Base-by-base conservation (phyloP, 139 green algal genomes). In the Medakamo hakoo region DNA sequence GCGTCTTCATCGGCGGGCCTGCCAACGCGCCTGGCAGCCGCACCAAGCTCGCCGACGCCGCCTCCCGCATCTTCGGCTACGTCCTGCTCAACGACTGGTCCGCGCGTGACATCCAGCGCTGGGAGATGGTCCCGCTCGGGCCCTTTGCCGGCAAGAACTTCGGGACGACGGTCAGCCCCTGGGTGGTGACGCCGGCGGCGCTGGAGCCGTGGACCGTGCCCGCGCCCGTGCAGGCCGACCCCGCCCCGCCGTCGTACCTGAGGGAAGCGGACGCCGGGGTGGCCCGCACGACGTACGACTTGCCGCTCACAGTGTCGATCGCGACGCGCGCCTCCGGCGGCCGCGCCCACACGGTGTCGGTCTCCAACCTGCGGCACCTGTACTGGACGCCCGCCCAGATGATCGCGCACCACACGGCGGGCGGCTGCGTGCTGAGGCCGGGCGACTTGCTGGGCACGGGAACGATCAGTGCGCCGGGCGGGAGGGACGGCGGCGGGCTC, bases 11-110 rank as follows among this genome's bases (percentile, higher is more conserved):
- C 16, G 67, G 79, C 22, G 88, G 90, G 23, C 70, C 68, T 2
- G 83, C 82, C 62, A 97, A 89, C 65, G 32, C 71, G 23, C 72
- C 91, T n/a, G 91, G 91, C 21, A 58, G 60, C 23, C 59, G 73
- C 25, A 73, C 96, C 18, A 20, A 49, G 2, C 59, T 82, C 1
- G 75, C 77, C 19, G n/a, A 74, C 4, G 91, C 91, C 0, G 49
- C 28, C 2, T 48, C 82, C 29, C 77, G 86, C 64, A 84, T 96
- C n/a, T 97, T 98, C 75, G 91, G 91, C 2, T 69, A 92, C 52
- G 78, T 93, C 62, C 76, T 98, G 28, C 64, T 97, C 57, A 98
- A 98, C 71, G 91, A 98, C 78, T 98, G 91, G 91, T 90, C 77
- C 62, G 87, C 91, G 1, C 74, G 91, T 1, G 91, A 98, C 73